A percentile compares a stretch with the other conserved stretches of the same genome.
These are phyloP conservation scores for Naganishia vishniacii DNA, from an alignment of 768 basidiomycete species.

Conservation along the genomic window DNA sequence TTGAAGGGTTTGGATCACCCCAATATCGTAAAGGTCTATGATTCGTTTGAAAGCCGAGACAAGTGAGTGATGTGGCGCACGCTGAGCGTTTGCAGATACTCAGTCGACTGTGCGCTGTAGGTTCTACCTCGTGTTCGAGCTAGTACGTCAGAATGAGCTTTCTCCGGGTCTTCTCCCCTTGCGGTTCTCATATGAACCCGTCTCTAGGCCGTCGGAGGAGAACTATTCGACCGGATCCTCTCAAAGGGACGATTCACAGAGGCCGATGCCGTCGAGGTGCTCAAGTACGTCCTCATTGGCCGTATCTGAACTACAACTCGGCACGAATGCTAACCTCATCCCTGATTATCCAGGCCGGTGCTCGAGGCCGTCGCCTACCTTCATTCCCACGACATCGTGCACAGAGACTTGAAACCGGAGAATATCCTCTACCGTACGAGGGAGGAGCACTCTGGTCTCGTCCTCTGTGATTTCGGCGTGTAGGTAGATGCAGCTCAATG, in stretches of 20 bases:
- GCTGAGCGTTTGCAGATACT: no score
- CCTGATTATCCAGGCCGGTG: slow-evolving; percentile 57
- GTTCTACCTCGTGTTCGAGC: slow-evolving; percentile 91
- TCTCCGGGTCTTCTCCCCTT: no score
- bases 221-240: slow-evolving; percentile 83
- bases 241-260: slow-evolving; percentile 88
- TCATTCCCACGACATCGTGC: slow-evolving; percentile 87
- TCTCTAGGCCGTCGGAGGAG: slow-evolving; percentile 85
- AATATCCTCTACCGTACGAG: slow-evolving; percentile 87
- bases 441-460: slow-evolving; percentile 71
- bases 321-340: not conserved
- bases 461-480: slow-evolving; percentile 98
- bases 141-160: no score
- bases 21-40: slow-evolving; percentile 87
- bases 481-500: no score
- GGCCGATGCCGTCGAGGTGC: slow-evolving; percentile 72
- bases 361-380: slow-evolving; percentile 82
- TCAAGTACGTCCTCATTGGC: slow-evolving; percentile 55
- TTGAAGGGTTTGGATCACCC: slow-evolving; percentile 82
- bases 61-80: slow-evolving; percentile 52
- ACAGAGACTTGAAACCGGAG: slow-evolving; percentile 95
- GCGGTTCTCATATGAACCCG: no score
- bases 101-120: slow-evolving; percentile 27
- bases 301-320: not conserved
- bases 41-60: slow-evolving; percentile 88